These are phyloP conservation scores for Pogostemon cablin DNA, from an alignment of 257 asterid species.

Conservation along the genomic window DNA sequence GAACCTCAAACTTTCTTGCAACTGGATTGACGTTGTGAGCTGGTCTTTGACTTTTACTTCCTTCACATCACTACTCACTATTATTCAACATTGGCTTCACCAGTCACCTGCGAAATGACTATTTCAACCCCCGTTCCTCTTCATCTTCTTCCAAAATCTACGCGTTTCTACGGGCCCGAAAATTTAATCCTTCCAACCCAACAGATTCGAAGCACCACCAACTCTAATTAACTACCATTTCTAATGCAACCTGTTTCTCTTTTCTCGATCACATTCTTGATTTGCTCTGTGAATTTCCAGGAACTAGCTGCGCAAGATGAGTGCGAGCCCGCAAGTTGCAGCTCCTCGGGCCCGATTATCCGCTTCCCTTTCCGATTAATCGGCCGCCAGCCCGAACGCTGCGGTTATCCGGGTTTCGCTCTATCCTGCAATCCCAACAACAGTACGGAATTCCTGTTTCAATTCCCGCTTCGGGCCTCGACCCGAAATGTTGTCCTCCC, in stretches of 20 bases:
- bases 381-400: slow-evolving; percentile 49
- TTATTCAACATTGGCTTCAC: slow-evolving; percentile 27
- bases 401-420: slow-evolving; percentile 66
- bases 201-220: not conserved
- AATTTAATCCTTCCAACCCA: not conserved
- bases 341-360: slow-evolving; percentile 48
- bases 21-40: too few relatives aligned
- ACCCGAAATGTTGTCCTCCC: slow-evolving; percentile 45
- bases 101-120: not conserved
- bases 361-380: slow-evolving; percentile 66
- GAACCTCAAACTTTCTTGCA: too few relatives aligned
- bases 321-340: slow-evolving; percentile 64
- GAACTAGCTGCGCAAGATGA: slow-evolving; percentile 47
- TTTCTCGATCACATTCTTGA: slow-evolving; percentile 30
- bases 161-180: slow-evolving; percentile 15
- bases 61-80: too few relatives aligned
- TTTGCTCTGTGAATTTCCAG: slow-evolving; percentile 18
- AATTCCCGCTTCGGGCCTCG: slow-evolving; percentile 51
- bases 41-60: too few relatives aligned
- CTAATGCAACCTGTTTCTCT: not conserved
- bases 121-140: not conserved
- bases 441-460: slow-evolving; percentile 47
- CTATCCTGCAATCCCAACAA: slow-evolving; percentile 55
- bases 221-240: not conserved
- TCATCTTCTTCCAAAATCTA: not conserved